phyloP scores from a whole-genome alignment of 1,284 basidiomycete species.

The Trametes versicolor region DNA sequence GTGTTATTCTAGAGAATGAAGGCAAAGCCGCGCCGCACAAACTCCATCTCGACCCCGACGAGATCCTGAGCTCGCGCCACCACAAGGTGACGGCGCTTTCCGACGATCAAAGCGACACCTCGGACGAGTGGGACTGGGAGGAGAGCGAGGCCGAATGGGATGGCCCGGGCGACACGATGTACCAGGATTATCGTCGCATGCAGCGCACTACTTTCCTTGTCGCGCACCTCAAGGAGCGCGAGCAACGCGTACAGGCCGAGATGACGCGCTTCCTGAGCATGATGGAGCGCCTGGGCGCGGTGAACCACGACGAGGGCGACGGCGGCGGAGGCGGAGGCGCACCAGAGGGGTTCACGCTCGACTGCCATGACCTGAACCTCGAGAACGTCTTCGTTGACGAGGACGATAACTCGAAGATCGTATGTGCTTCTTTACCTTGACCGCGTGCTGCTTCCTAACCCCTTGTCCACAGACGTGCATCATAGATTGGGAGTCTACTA shows the following conservation, averaged over 20 bases:
- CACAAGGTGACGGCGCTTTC: constrained; percentile 71
- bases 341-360: constrained; percentile 72
- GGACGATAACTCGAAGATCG: constrained; percentile 71
- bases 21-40: constrained; percentile 77
- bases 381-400: constrained; percentile 85
- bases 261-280: constrained; percentile 73
- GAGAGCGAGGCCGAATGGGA: constrained; percentile 83
- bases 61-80: constrained; percentile 73
- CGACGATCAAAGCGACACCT: constrained; percentile 74
- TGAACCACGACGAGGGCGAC: constrained; percentile 37
- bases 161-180: constrained; percentile 76
- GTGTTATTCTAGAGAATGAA: constrained; percentile 77
- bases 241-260: constrained; percentile 69
- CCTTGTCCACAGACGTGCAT: constrained; percentile 68
- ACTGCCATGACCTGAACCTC: constrained; percentile 81
- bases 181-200: constrained; percentile 80
- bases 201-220: constrained; percentile 80
- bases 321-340: constrained; percentile 41
- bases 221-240: constrained; percentile 69
- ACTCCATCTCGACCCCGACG: constrained; percentile 80
- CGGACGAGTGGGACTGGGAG: constrained; percentile 77
- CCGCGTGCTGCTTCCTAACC: background rate
- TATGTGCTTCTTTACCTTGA: constrained; percentile 50
- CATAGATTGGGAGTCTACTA: constrained; percentile 89
- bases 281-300: constrained; percentile 64